phyloP scores from a whole-genome alignment of 2,329 filamentous ascomycete species.

The Fusarium sp. region DNA sequence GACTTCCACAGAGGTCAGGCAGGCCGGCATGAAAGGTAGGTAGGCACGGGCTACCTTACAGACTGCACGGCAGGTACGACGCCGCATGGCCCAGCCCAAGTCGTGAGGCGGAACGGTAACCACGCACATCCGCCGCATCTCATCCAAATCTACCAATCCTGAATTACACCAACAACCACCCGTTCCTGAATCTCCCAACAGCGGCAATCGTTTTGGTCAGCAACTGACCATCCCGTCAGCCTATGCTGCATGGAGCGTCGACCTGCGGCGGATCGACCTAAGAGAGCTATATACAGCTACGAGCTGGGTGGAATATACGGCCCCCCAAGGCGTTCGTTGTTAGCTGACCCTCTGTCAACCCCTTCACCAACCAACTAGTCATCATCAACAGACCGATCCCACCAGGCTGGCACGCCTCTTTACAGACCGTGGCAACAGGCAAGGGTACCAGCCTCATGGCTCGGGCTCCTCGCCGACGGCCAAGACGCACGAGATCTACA shows the following conservation, averaged over 20 bases:
- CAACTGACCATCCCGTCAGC: slow-evolving; percentile 1
- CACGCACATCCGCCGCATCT: slow-evolving; percentile 5
- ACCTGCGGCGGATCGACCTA: slow-evolving; percentile 1
- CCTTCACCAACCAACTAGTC: background rate
- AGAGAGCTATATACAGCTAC: background rate
- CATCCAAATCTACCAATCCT: slow-evolving; percentile 8
- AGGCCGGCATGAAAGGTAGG: background rate
- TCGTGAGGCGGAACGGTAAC: background rate
- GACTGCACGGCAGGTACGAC: slow-evolving; percentile 8
- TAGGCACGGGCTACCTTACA: background rate
- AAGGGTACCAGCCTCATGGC: background rate
- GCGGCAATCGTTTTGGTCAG: slow-evolving; percentile 22
- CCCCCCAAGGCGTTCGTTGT: background rate
- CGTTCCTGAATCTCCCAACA: slow-evolving; percentile 20
- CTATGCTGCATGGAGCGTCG: background rate
- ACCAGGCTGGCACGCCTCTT: background rate
- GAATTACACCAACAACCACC: slow-evolving; percentile 1
- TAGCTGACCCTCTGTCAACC: background rate
- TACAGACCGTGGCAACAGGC: background rate
- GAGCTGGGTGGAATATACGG: background rate
- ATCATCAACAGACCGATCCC: background rate
- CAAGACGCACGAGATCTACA: slow-evolving; percentile 28
- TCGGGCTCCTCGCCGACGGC: background rate
- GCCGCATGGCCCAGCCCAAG: slow-evolving; percentile 3
- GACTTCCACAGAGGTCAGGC: background rate